These are phyloP conservation scores for Suhomyces kunorum DNA, from an alignment of 1,139 yeast genomes.

Conservation along the genomic window DNA sequence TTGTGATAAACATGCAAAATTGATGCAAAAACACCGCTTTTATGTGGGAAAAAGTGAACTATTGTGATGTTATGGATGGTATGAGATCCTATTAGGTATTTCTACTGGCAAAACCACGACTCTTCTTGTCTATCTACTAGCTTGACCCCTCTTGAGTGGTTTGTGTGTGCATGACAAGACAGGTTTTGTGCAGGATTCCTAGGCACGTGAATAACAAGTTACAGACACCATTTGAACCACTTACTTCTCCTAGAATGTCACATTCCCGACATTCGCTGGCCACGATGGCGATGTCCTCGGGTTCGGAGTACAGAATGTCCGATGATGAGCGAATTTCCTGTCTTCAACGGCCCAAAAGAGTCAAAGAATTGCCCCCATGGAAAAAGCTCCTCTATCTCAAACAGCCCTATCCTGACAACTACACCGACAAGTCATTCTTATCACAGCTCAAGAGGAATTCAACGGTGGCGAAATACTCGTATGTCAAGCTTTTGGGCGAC, in stretches of 20 bases:
- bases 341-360: not conserved
- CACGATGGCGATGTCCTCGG: not conserved
- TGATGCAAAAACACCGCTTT: too few species aligned
- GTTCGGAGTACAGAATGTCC: not conserved
- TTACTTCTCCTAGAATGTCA: not conserved
- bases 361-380: conserved; percentile 51
- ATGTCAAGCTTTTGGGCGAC: conserved; percentile 62
- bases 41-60: too few species aligned
- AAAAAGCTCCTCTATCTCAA: conserved; percentile 81
- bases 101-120: too few species aligned
- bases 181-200: too few species aligned
- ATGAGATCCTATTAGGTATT: too few species aligned
- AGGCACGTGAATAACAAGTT: not conserved
- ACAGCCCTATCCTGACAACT: conserved; percentile 90
- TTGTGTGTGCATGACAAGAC: too few species aligned
- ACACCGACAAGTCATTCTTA: conserved; percentile 77
- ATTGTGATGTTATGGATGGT: too few species aligned
- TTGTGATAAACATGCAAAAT: too few species aligned
- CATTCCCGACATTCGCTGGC: not conserved
- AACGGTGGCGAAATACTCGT: conserved; percentile 69
- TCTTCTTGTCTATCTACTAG: too few species aligned
- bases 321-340: not conserved
- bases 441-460: conserved; percentile 77
- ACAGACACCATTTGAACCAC: not conserved
- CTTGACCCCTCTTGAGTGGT: too few species aligned